Evolutionary conservation across 768 basidiomycete species (phyloP), one percentile per base, ranked within the genome.

Genomic region (Boletales sp.): DNA sequence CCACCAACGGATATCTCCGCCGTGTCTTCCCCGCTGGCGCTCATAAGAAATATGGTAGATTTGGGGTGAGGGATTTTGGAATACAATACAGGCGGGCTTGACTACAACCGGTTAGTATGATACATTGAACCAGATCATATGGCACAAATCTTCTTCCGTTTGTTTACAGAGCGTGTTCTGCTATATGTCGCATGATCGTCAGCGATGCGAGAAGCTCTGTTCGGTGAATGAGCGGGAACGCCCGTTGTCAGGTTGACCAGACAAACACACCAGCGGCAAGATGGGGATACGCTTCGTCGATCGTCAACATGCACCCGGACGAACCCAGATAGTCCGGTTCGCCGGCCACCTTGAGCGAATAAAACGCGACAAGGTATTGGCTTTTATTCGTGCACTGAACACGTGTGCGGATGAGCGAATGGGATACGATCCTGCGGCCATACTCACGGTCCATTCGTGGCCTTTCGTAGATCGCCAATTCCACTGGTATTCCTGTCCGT

Each of bases 381-480:
- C 61, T 73, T 18, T 65, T 54, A 53, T 83, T 79, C 4, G 77
- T 76, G 61, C 84, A 87, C 84, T 87, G 56, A 14, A 19, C 42
- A 14, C 35, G 38, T 25, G 25, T 39, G 52, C 58, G 44, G 28
- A 30, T 46, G 34, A 21, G 34, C 33, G 33, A 39, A 21, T 19
- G 38, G 15, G 19, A 19, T 17, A 17, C 6, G 38, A 19, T 39
- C 38, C 18, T 19, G n/a, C 12, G 36, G 5, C 30, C 15, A 19
- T 10, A 72, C 81, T 59, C 56, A 84, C 86, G 19, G 79, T 79
- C 83, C 84, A 87, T 56, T 86, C 85, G 47, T 82, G 75, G 46
- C 78, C 75, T 12, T 66, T 66, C 21, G 69, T 69, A 18, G 70
- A 59, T 15, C 74, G 69, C 66, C 75, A 75, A 21, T 72, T 74